Evolutionary conservation across 805 yeast genomes (phyloP).

Genomic region (Kuraishia capsulata): DNA sequence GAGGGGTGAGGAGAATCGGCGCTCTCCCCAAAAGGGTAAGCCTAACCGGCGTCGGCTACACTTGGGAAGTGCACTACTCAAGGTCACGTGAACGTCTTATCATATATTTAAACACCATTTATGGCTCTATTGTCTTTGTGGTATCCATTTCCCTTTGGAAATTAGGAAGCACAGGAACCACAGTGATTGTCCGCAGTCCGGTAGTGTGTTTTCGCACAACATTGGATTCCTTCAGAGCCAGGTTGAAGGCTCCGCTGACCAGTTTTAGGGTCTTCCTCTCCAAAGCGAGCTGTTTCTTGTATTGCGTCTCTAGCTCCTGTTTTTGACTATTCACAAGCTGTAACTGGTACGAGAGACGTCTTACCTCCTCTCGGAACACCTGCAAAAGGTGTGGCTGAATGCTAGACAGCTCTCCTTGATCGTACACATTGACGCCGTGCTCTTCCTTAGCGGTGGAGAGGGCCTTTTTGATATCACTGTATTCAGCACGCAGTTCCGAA

Average conservation of each 20-base stretch:
- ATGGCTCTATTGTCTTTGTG: no score
- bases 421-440: background rate
- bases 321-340: conserved; percentile 11
- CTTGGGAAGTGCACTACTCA: no score
- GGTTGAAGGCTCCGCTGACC: conserved; percentile 4
- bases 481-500: no score
- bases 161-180: background rate
- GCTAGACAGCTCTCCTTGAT: background rate
- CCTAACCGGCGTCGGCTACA: no score
- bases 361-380: conserved; percentile 19
- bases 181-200: background rate
- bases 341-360: conserved; percentile 12
- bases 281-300: conserved; percentile 11
- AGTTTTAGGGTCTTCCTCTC: conserved; percentile 17
- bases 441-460: no score
- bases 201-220: background rate
- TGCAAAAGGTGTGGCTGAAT: conserved; percentile 8
- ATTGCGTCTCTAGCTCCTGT: conserved; percentile 12
- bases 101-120: no score
- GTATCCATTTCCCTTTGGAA: background rate
- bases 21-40: no score
- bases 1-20: no score
- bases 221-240: background rate
- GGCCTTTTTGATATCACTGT: no score
- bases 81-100: no score